Percentiles rank a stretch among this genome's conserved stretches.
These are phyloP conservation scores for Penicillium daleae DNA, from an alignment of 495 filamentous ascomycete genomes.

Conservation along the genomic window DNA sequence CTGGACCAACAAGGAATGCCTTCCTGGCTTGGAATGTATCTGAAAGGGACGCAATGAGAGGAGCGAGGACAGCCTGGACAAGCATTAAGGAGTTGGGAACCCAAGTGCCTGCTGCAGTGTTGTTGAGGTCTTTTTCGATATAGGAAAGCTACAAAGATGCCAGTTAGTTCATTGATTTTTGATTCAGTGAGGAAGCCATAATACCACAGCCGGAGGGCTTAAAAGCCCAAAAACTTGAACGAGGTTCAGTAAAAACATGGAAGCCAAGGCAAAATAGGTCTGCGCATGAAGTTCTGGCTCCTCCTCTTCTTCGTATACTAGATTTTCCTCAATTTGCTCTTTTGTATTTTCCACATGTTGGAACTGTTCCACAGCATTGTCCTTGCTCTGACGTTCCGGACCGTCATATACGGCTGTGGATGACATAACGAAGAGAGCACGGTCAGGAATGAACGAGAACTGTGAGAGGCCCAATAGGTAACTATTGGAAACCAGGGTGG, in stretches of 20 bases:
- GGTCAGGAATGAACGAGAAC: not conserved
- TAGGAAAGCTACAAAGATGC: slow-evolving; percentile 1
- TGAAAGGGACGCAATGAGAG: slow-evolving; percentile 15
- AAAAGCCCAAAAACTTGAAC: slow-evolving; percentile 20
- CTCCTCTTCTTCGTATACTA: slow-evolving; percentile 3
- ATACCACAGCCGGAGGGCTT: slow-evolving; percentile 15
- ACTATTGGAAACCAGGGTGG: too few species aligned
- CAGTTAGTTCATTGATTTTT: not conserved
- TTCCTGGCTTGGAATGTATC: slow-evolving; percentile 20
- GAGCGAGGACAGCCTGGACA: slow-evolving; percentile 18
- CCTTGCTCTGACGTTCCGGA: not conserved
- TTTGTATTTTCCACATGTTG: slow-evolving; percentile 3
- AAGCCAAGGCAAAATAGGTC: slow-evolving; percentile 15
- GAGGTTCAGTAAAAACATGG: slow-evolving; percentile 17
- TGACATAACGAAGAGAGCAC: not conserved
- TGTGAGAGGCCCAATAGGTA: not conserved
- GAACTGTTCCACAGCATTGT: not conserved
- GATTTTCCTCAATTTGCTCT: not conserved
- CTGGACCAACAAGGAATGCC: slow-evolving; percentile 12
- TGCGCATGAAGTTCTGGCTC: slow-evolving; percentile 13
- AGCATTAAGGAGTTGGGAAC: slow-evolving; percentile 17
- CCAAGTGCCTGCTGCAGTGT: slow-evolving; percentile 15
- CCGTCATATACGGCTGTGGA: not conserved
- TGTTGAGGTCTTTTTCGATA: slow-evolving; percentile 17
- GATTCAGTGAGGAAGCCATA: not conserved